Percentiles rank a stretch among this genome's conserved stretches.
phyloP scores from a whole-genome alignment of 352 stramenopile species.

The Hyaloperonospora brassicae region DNA sequence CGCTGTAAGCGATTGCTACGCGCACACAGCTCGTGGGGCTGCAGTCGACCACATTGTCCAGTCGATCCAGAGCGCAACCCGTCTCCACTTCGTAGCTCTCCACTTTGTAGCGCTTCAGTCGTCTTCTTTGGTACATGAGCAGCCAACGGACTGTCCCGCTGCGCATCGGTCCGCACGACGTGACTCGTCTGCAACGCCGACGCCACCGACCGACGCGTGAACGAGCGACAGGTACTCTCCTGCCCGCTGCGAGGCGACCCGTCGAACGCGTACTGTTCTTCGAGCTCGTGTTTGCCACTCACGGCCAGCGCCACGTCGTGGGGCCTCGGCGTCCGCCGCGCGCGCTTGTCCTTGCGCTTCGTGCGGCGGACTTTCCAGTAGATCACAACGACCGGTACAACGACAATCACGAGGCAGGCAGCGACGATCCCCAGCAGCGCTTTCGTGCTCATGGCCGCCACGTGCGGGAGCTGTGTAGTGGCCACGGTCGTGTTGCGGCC shows the following conservation, averaged over 20 bases:
- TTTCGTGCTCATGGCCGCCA: slow-evolving; percentile 15
- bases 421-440: slow-evolving; percentile 28
- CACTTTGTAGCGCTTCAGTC: slow-evolving; percentile 4
- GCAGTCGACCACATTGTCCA: slow-evolving; percentile 9
- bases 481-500: slow-evolving; percentile 6
- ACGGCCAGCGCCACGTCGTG: slow-evolving; percentile 22
- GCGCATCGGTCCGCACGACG: slow-evolving; percentile 13
- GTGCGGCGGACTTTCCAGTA: slow-evolving; percentile 18
- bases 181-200: slow-evolving; percentile 16
- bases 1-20: slow-evolving; percentile 15
- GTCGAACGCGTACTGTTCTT: slow-evolving; percentile 22
- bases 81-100: slow-evolving; percentile 12
- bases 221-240: slow-evolving; percentile 15
- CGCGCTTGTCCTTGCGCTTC: slow-evolving; percentile 13
- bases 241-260: slow-evolving; percentile 21
- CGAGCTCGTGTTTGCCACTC: slow-evolving; percentile 24
- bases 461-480: slow-evolving; percentile 5
- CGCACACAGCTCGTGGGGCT: slow-evolving; percentile 16
- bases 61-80: slow-evolving; percentile 14
- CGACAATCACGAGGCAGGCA: slow-evolving; percentile 22
- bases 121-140: slow-evolving; percentile 15
- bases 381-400: slow-evolving; percentile 21
- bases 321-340: not conserved
- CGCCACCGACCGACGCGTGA: slow-evolving; percentile 13
- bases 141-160: slow-evolving; percentile 4